phyloP scores from a whole-genome alignment of 192 early-diverging fungal species.

The Podila clonocystis region DNA sequence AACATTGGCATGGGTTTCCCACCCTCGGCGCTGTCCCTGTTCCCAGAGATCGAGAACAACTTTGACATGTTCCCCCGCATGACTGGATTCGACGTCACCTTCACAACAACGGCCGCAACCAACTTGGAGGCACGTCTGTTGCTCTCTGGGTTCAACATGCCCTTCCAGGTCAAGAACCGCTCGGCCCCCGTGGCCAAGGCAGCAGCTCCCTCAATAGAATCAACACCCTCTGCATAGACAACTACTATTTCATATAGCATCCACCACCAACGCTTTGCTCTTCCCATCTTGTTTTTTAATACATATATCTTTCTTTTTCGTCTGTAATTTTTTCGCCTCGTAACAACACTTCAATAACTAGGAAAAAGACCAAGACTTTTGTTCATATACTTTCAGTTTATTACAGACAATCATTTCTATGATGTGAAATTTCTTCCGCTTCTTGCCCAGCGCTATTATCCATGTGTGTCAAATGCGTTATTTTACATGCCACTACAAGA shows the following conservation, averaged over 20 bases:
- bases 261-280: background rate
- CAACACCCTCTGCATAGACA: slow-evolving; percentile 4
- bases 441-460: background rate
- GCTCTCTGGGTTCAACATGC: slow-evolving; percentile 91
- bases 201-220: slow-evolving; percentile 17
- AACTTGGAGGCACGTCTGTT: slow-evolving; percentile 84
- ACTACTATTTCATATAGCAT: no score
- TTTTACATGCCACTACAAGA: slow-evolving; percentile 37
- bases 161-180: slow-evolving; percentile 68
- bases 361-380: background rate
- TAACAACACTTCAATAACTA: background rate
- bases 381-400: no score
- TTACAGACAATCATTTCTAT: no score
- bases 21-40: slow-evolving; percentile 83
- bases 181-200: slow-evolving; percentile 28
- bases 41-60: slow-evolving; percentile 97
- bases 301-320: background rate
- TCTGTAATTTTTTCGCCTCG: background rate
- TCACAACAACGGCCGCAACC: slow-evolving; percentile 83
- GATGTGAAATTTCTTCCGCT: background rate
- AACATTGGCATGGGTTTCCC: slow-evolving; percentile 89
- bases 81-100: slow-evolving; percentile 87
- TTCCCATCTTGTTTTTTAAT: background rate
- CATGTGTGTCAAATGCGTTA: background rate
- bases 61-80: slow-evolving; percentile 94